These are phyloP conservation scores for Mercurialis annua DNA, from an alignment of 345 rosid genomes.

Conservation along the genomic window DNA sequence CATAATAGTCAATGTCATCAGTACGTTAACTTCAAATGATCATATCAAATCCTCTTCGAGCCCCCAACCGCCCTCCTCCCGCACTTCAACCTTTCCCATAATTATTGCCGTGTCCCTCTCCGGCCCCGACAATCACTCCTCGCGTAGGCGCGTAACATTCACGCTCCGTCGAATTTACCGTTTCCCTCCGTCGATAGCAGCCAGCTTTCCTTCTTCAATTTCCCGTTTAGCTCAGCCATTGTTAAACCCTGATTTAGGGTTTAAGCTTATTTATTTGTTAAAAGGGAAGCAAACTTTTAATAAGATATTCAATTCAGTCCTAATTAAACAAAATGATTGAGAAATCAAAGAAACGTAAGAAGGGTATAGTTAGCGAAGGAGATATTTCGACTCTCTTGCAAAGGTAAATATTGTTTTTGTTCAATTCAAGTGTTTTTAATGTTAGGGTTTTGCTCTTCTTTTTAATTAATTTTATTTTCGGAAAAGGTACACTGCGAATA, in stretches of 20 bases:
- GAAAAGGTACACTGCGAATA: conserved; percentile 52
- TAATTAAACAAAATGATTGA: conserved; percentile 40
- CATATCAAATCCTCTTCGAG: background rate
- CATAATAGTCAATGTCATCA: background rate
- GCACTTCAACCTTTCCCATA: background rate
- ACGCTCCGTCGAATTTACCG: conserved; percentile 28
- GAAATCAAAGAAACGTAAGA: conserved; percentile 40
- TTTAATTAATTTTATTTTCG: too few species aligned
- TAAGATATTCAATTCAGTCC: conserved; percentile 33
- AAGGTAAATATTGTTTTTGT: conserved; percentile 38
- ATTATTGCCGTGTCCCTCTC: conserved; percentile 12
- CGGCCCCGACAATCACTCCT: background rate
- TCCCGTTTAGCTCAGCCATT: background rate
- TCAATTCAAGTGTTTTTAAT: too few species aligned
- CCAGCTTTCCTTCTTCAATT: background rate
- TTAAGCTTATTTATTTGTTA: conserved; percentile 19
- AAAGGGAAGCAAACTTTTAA: background rate
- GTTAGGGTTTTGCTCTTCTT: background rate
- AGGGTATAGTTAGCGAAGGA: conserved; percentile 55
- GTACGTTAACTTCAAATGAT: too few species aligned
- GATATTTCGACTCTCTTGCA: conserved; percentile 62
- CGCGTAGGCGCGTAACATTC: conserved; percentile 19
- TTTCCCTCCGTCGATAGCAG: background rate
- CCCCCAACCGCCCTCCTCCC: background rate
- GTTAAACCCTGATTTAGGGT: conserved; percentile 29